Conservation (phyloP, 495 filamentous ascomycete species). For the Astrothelium subdiscretum region DNA sequence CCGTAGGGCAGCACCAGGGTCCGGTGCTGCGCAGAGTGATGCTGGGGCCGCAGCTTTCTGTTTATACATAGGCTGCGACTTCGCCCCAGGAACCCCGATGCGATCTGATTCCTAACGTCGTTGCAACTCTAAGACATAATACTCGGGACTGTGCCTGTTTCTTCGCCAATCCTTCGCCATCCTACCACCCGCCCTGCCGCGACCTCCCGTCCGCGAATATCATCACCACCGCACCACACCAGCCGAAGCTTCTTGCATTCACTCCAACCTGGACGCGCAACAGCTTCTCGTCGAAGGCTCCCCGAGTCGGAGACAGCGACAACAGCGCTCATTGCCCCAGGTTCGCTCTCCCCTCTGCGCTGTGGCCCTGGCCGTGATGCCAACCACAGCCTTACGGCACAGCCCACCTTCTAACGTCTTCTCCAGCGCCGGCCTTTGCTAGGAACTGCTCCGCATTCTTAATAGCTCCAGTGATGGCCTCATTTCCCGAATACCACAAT, state of each 20-base stretch:
- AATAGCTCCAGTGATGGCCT: conserved; percentile 6
- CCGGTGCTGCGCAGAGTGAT: neutral
- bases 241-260: neutral
- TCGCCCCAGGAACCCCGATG: conserved; percentile 5
- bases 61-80: conserved; percentile 12
- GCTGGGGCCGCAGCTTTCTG: conserved; percentile 7
- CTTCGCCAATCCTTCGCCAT: neutral
- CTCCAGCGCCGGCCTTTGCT: neutral
- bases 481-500: conserved; percentile 12
- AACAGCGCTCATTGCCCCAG: neutral
- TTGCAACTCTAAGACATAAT: neutral
- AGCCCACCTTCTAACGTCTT: conserved; percentile 1
- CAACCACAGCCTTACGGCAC: neutral
- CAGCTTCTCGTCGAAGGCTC: neutral
- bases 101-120: neutral
- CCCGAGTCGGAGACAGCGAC: neutral
- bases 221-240: neutral
- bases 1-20: neutral
- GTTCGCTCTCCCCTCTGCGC: neutral
- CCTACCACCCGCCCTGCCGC: neutral
- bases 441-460: neutral
- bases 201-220: neutral
- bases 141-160: neutral
- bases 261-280: neutral
- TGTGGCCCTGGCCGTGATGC: neutral